Evolutionary conservation across 2,329 filamentous ascomycete genomes (phyloP), one percentile per base, ranked within the genome.

Genomic region (Mollisiaceae sp.): DNA sequence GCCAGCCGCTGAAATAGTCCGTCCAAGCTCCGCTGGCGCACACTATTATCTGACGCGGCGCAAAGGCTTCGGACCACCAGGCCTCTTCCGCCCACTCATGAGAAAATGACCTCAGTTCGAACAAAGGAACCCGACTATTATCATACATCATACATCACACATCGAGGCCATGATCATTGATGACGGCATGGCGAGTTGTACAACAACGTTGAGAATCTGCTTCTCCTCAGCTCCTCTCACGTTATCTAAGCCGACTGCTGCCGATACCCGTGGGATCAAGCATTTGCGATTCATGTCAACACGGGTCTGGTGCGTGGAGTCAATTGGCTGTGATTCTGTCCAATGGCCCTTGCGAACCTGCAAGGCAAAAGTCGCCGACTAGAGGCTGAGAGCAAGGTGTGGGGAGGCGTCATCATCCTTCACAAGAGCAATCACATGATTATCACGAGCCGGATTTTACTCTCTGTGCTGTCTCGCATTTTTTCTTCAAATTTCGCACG

Each of bases 281-380:
- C 55, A 57, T 38, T 38, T 41, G 18, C 55, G 55, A 57, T 57
- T 57, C 55, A 57, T 57, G 55, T 57, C 36, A 36, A 20, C 55
- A 57, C 55, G 55, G 35, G 55, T 22, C 1, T 27, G 15, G 8
- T 54, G 3, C 50, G 50, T 18, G 12, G 22, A 14, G 50, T 35
- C 50, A 54, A 54, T 54, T 54, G 50, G 50, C 14, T 54, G 24
- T 18, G 50, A 14, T 54, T 54, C 22, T n/a, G 14, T 27, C 50
- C 50, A 54, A 54, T 54, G 22, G 32, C 50, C 2, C 50, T 15
- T n/a, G 14, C 15, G 8, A 4, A 2, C 8, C 1, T 9, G 20
- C 22, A 54, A 54, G 50, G 50, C 50, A 54, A 32, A 54, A 54
- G 24, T 54, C 50, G 11, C 50, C 50, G 50, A 35, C 18, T 54